These are phyloP conservation scores for Fusarium irregulare DNA, from an alignment of 2,329 filamentous ascomycete species.

Conservation along the genomic window DNA sequence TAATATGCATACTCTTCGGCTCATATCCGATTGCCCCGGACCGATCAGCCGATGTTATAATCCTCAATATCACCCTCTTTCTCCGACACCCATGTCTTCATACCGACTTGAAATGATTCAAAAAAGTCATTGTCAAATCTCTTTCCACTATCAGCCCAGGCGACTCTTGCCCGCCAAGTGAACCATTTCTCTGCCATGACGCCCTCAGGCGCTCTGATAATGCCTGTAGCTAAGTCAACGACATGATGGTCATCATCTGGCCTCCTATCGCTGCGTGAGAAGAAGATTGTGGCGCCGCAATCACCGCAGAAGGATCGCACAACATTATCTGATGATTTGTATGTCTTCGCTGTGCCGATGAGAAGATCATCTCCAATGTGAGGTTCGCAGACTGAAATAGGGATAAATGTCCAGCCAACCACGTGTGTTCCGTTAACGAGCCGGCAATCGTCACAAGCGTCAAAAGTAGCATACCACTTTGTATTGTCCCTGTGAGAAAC, in stretches of 20 bases:
- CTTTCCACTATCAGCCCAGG: conserved; percentile 50
- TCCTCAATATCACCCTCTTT: conserved; percentile 50
- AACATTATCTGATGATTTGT: conserved; percentile 53
- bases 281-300: conserved; percentile 61
- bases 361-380: conserved; percentile 51
- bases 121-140: conserved; percentile 53
- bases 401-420: conserved; percentile 57
- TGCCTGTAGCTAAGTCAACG: conserved; percentile 57
- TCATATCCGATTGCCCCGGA: conserved; percentile 33
- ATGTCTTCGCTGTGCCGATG: conserved; percentile 59
- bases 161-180: conserved; percentile 56
- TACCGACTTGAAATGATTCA: conserved; percentile 52
- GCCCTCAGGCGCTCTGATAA: conserved; percentile 59
- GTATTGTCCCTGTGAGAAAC: conserved; percentile 52
- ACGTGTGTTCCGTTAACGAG: conserved; percentile 56
- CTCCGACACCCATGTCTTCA: conserved; percentile 53
- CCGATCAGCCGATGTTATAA: conserved; percentile 44
- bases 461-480: conserved; percentile 58
- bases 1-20: conserved; percentile 24
- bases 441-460: conserved; percentile 59
- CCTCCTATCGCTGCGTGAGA: conserved; percentile 43
- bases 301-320: conserved; percentile 58
- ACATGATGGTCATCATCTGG: conserved; percentile 50
- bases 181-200: conserved; percentile 59
- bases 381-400: conserved; percentile 52